These are phyloP conservation scores for Moesziomyces sp. DNA, from an alignment of 1,284 basidiomycete genomes.

Conservation along the genomic window DNA sequence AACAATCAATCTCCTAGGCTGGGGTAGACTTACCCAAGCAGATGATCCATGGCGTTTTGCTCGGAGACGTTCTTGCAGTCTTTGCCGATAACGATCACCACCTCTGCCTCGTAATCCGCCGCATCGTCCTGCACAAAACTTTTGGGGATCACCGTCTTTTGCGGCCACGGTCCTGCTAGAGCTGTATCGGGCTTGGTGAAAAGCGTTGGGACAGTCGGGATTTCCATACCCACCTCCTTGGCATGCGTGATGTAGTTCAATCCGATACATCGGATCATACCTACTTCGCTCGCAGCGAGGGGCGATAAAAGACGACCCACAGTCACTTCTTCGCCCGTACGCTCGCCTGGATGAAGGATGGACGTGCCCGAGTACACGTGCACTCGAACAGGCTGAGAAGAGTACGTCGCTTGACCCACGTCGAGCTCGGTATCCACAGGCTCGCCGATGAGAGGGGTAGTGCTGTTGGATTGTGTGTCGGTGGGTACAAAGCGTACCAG, in stretches of 20 bases:
- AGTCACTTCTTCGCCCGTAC: conserved; percentile 75
- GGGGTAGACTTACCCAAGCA: conserved; percentile 78
- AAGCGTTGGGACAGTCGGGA: conserved; percentile 75
- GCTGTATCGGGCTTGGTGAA: conserved; percentile 83
- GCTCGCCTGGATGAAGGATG: conserved; percentile 74
- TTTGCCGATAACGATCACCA: conserved; percentile 85
- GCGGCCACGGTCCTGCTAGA: conserved; percentile 77
- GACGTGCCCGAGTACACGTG: conserved; percentile 76
- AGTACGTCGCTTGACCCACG: conserved; percentile 70
- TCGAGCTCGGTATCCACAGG: conserved; percentile 77
- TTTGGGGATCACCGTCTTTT: conserved; percentile 72
- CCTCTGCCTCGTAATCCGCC: conserved; percentile 88
- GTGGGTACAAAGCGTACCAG: conserved; percentile 83
- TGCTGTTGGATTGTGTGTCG: conserved; percentile 72
- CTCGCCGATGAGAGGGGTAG: conserved; percentile 79
- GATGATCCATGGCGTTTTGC: conserved; percentile 80
- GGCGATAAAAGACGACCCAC: conserved; percentile 79
- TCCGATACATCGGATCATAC: conserved; percentile 80
- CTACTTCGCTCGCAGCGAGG: conserved; percentile 71
- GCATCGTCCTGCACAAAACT: conserved; percentile 76
- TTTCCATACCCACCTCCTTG: conserved; percentile 68
- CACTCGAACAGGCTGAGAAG: conserved; percentile 74
- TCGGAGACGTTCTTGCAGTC: conserved; percentile 80
- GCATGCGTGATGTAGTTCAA: conserved; percentile 84
- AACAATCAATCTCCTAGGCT: too few species aligned